Evolutionary conservation across 2,329 filamentous ascomycete genomes (phyloP), one percentile per base, ranked within the genome.

Genomic region (Talaromyces sp.): DNA sequence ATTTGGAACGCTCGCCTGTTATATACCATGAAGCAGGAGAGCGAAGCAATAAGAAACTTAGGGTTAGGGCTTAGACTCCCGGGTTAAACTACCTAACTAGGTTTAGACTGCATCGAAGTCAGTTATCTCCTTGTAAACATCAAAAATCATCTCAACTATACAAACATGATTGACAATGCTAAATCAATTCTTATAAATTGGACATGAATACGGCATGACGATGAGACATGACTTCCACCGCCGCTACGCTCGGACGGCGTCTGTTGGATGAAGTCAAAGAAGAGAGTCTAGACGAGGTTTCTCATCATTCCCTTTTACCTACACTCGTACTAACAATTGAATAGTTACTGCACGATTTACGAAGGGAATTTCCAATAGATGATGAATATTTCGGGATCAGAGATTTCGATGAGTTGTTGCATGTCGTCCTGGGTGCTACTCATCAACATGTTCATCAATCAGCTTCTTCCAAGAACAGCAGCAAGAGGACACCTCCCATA

Each of bases 181-280:
- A n/a, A n/a, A n/a, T n/a, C n/a, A n/a, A 31, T 2, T 17, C 9
- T 15, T 2, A 11, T 2, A 9, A n/a, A 45, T 19, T 8, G 40
- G 25, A 39, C 15, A 39, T 4, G 37, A 8, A 15, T 7, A 10
- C 43, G n/a, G 25, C 5, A 46, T 46, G n/a, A 51, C 19, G 17
- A 59, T 59, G 52, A 53, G 33, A 13, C 45, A 60, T 60, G 59
- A 39, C 17, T 54, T 39, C 58, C 35, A 48, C 50, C 48, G 69
- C 71, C 56, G 69, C 69, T 46, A 66, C 61, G 57, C 73, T 84
- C 62, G 84, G 84, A 45, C 77, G 76, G 66, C 79, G 73, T 65
- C 72, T 85, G 68, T 71, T 86, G 58, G 72, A 66, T 48, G 78
- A 81, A 63, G 74, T 82, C 56, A 72, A 78, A 60, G 76, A 79